These are phyloP conservation scores for Phytophthora meadii DNA, from an alignment of 352 stramenopile genomes.

Conservation along the genomic window DNA sequence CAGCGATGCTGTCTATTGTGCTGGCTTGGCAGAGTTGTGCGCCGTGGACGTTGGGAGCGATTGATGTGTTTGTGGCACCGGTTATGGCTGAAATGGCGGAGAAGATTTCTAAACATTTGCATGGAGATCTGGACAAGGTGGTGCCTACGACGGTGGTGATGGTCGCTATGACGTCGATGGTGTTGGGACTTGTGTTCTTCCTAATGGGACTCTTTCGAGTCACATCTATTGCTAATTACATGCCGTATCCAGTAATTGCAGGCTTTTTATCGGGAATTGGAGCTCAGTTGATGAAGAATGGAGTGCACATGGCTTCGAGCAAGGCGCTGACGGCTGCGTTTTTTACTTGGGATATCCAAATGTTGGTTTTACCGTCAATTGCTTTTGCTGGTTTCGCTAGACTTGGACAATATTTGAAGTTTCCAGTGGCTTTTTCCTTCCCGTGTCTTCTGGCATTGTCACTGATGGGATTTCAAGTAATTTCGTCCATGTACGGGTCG, in stretches of 20 bases:
- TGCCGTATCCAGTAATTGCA: constrained; percentile 85
- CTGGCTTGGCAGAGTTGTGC: constrained; percentile 78
- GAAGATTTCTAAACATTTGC: constrained; percentile 64
- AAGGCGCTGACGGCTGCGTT: constrained; percentile 59
- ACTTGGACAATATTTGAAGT: constrained; percentile 63
- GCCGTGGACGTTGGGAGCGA: constrained; percentile 77
- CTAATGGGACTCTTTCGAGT: constrained; percentile 73
- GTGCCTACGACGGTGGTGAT: constrained; percentile 80
- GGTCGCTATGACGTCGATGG: constrained; percentile 69
- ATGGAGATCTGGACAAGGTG: constrained; percentile 66
- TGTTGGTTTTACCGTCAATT: constrained; percentile 63
- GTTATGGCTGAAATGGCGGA: constrained; percentile 81
- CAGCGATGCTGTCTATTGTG: constrained; percentile 69
- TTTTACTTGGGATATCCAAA: constrained; percentile 64
- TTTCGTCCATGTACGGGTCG: constrained; percentile 35
- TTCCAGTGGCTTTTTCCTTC: constrained; percentile 78
- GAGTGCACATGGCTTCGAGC: constrained; percentile 78
- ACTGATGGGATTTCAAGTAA: constrained; percentile 66
- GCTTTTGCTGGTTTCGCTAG: constrained; percentile 64
- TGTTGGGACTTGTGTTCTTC: constrained; percentile 72
- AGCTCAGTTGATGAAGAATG: constrained; percentile 79
- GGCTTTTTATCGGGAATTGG: constrained; percentile 85
- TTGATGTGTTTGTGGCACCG: constrained; percentile 83
- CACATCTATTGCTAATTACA: constrained; percentile 86
- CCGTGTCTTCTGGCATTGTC: constrained; percentile 67